Base-by-base conservation (phyloP, 2,329 filamentous ascomycete species). In the Monosporascus sp. region DNA sequence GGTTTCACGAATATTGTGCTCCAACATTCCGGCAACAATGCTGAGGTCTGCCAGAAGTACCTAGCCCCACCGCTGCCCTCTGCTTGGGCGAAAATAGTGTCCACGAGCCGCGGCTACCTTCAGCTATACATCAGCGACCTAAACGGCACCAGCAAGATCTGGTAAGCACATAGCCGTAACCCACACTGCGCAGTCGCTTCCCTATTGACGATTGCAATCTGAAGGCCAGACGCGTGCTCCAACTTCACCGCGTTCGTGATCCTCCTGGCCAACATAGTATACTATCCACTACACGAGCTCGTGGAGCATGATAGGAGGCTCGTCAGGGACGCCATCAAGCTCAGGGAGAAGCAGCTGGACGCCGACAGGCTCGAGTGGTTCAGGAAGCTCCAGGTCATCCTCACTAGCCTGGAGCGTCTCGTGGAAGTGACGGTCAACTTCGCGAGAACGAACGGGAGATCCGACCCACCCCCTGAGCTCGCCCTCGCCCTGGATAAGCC, bases 171-270 rank as follows among this genome's bases (percentile, higher is more conserved):
- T 27, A 37, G 18, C 22, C 18, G 11, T 9, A 39, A 18, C 18
- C 38, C 38, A 7, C 17, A 18, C 18, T 2, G 31, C 31, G 3
- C 31, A 5, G 31, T 14, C 31, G 11, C 31, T 14, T 31, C 17
- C 15, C n/a, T 2, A 2, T 5, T 18, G 5, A 14, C 27, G 35
- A 8, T 55, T 46, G 15, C 48, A 11, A 25, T 8, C 5, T 46
- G 5, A 25, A 65, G 64, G 63, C 54, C 63, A 14, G 61, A 57
- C 36, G 53, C 57, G 17, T 62, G 63, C 41, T 54, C 57, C 22
- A 62, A 62, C 49, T 64, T 65, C 53, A 63, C 63, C 4, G 57
- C 63, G 5, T 59, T 66, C 20, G 51, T 63, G 2, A 58, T 65
- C 37, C 27, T 66, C 9, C 50, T 62, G 17, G 62, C 59, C 18